Evolutionary conservation across 2,329 filamentous ascomycete genomes (phyloP), one percentile per base, ranked within the genome.

Genomic region (Talaromyces sp.): DNA sequence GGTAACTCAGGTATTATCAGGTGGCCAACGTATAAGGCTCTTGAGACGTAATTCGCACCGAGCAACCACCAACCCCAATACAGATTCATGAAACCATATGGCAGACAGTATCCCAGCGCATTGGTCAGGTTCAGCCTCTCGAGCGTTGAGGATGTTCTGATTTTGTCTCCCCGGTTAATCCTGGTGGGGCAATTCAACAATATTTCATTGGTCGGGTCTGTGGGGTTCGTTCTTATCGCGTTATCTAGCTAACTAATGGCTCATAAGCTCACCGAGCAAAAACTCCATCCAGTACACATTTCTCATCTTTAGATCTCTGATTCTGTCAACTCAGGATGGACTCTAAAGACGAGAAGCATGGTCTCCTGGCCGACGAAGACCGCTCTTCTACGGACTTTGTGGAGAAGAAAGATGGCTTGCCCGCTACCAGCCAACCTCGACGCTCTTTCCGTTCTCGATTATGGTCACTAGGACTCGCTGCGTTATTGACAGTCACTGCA

Each of bases 261-360:
- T n/a, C n/a, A n/a, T n/a, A n/a, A n/a, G n/a, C n/a, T n/a, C n/a
- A n/a, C n/a, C n/a, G n/a, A n/a, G n/a, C n/a, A n/a, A n/a, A n/a
- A n/a, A n/a, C n/a, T n/a, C n/a, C 43, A 31, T 31, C 43, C n/a
- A n/a, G 6, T 19, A 2, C 43, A 31, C 5, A n/a, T 31, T 17
- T 21, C 25, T 48, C 25, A 15, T 19, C 45, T 21, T 7, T 35
- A 13, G 19, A 21, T 21, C n/a, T 48, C 33, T 25, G 2, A 9
- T 21, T n/a, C 0, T 11, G 9, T 19, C 19, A 7, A 28, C 5
- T 28, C 22, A 39, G n/a, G 21, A 56, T 56, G 54, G 35, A 41
- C 17, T 22, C 43, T 10, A 21, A 37, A 21, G 48, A 57, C 11
- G 54, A 60, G n/a, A 60, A 60, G 40, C 46, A 53, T 31, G 54